Conservation (phyloP, 768 basidiomycete genomes). For the Cyathus striatus region DNA sequence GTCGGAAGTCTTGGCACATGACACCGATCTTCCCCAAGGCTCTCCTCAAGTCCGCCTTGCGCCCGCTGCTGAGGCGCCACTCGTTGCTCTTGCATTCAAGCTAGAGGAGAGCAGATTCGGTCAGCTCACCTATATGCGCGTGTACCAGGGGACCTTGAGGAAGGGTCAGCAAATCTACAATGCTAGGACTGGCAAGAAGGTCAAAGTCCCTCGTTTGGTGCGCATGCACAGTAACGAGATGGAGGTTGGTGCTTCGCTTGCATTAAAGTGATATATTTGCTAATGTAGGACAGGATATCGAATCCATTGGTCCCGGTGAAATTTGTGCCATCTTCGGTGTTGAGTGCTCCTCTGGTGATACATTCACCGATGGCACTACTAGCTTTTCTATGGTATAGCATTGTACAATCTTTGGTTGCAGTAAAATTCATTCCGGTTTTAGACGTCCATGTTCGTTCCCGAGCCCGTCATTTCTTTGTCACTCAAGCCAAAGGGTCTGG, state of each 20-base stretch:
- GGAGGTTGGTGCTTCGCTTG: constrained; percentile 71
- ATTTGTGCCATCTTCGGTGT: constrained; percentile 99
- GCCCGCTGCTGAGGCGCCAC: constrained; percentile 80
- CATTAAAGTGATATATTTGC: not conserved
- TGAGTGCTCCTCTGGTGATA: constrained; percentile 96
- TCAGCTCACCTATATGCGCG: constrained; percentile 96
- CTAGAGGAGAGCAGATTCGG: constrained; percentile 96
- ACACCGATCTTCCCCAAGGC: constrained; percentile 59
- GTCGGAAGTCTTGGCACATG: constrained; percentile 73
- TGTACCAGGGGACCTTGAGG: constrained; percentile 93
- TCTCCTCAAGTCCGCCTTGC: constrained; percentile 70
- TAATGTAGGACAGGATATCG: constrained; percentile 65
- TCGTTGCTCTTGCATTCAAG: constrained; percentile 97
- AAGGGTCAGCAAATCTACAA: constrained; percentile 85
- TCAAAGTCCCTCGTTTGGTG: constrained; percentile 94
- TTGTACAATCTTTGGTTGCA: constrained; percentile 5
- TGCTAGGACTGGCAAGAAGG: constrained; percentile 91
- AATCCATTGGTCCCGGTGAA: constrained; percentile 92
- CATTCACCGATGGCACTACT: constrained; percentile 90
- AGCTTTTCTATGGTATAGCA: constrained; percentile 83
- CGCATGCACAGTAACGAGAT: constrained; percentile 99
- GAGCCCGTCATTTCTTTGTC: constrained; percentile 97
- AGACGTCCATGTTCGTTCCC: constrained; percentile 99
- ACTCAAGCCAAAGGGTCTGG: constrained; percentile 86
- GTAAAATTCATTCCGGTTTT: constrained; percentile 5